phyloP scores from a whole-genome alignment of 805 yeast species.

The Wickerhamomyces kurtzmanii region DNA sequence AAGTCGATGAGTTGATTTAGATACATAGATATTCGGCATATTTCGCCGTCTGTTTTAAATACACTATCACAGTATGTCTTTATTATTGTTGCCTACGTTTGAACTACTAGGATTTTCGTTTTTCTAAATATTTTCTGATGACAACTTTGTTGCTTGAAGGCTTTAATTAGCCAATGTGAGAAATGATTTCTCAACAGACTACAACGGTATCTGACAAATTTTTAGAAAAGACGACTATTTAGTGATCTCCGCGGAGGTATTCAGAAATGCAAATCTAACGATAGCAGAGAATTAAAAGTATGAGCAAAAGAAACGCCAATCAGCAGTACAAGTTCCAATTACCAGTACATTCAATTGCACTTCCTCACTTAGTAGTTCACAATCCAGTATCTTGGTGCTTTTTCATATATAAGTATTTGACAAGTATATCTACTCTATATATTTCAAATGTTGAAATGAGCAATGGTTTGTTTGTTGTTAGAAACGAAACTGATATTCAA shows the following conservation, averaged over 20 bases:
- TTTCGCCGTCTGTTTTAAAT: too few relatives aligned
- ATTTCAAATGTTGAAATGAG: constrained; percentile 20
- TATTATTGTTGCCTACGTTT: too few relatives aligned
- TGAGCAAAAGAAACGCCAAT: constrained; percentile 23
- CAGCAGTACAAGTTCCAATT: constrained; percentile 39
- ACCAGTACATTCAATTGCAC: constrained; percentile 39
- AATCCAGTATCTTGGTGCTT: constrained; percentile 60
- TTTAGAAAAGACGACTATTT: background rate
- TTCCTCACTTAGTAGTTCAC: constrained; percentile 49
- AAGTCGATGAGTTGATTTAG: too few relatives aligned
- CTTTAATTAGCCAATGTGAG: constrained; percentile 42
- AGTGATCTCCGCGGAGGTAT: too few relatives aligned
- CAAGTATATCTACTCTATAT: constrained; percentile 9
- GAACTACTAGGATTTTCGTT: too few relatives aligned
- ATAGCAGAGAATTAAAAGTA: constrained; percentile 3
- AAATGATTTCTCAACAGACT: constrained; percentile 78
- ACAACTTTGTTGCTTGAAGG: constrained; percentile 33
- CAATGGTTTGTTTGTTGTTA: constrained; percentile 25
- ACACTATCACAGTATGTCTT: too few relatives aligned
- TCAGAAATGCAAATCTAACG: constrained; percentile 2
- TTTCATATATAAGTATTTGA: constrained; percentile 27
- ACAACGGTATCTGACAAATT: constrained; percentile 87
- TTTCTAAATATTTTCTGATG: constrained; percentile 19
- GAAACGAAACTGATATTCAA: constrained; percentile 33
- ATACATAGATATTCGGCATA: too few relatives aligned